Conservation (phyloP, 2,329 filamentous ascomycete genomes). For the Chaetomium strumarium region DNA sequence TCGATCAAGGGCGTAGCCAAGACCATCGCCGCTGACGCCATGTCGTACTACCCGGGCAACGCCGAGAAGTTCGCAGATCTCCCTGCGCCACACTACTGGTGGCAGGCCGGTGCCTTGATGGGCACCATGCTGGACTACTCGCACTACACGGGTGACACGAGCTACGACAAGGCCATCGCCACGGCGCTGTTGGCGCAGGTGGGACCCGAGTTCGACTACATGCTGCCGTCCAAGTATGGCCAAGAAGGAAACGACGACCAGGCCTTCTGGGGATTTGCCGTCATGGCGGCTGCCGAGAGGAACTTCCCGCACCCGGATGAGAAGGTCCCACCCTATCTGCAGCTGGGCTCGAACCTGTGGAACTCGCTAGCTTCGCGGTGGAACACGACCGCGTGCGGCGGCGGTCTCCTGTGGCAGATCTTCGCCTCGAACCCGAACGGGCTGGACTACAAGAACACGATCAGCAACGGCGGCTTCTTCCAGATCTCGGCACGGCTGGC, state of each 20-base stretch:
- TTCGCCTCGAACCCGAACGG: conserved; percentile 66
- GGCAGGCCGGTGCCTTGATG: conserved; percentile 60
- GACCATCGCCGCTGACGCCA: conserved; percentile 54
- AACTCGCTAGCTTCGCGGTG: conserved; percentile 64
- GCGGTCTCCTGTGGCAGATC: conserved; percentile 78
- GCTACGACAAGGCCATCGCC: conserved; percentile 54
- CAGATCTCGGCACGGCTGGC: conserved; percentile 72
- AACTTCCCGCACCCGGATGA: conserved; percentile 58
- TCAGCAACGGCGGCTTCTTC: conserved; percentile 79
- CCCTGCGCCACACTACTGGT: conserved; percentile 63
- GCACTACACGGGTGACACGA: conserved; percentile 56
- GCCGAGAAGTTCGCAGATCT: conserved; percentile 55
- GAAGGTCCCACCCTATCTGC: conserved; percentile 55
- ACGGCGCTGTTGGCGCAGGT: conserved; percentile 54
- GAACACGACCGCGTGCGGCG: conserved; percentile 61
- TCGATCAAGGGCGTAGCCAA: conserved; percentile 58
- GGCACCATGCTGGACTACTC: conserved; percentile 66
- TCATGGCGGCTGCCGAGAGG: conserved; percentile 62
- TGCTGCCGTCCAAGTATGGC: conserved; percentile 49
- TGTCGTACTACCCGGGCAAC: conserved; percentile 59
- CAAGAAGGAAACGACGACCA: conserved; percentile 71
- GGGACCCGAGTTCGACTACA: conserved; percentile 54
- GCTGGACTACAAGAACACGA: conserved; percentile 75
- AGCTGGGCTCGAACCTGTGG: conserved; percentile 66
- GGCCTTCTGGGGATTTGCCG: conserved; percentile 65